A percentile compares a stretch with the other conserved stretches of the same genome.
Evolutionary conservation across 352 stramenopile genomes (phyloP).

Genomic region (Phytophthora cactorum): DNA sequence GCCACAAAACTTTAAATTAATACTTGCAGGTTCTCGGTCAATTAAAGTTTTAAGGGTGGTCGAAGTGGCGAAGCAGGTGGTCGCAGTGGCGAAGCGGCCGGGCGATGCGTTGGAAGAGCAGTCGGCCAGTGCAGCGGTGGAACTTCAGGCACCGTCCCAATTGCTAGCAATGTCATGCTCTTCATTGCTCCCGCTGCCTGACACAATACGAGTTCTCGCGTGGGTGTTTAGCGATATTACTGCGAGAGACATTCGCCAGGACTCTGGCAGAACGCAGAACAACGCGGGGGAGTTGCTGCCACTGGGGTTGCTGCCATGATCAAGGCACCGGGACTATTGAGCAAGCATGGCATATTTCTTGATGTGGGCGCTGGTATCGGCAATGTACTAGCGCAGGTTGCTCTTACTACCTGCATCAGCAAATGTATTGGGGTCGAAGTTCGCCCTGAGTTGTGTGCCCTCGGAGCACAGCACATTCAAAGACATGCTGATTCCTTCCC

Average conservation of each 20-base stretch:
- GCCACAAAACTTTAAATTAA: too few relatives aligned
- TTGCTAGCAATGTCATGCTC: too few relatives aligned
- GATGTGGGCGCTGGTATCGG: constrained; percentile 14
- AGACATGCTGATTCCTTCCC: neutral
- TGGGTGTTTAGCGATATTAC: neutral
- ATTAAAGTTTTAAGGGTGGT: too few relatives aligned
- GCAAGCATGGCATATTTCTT: constrained; percentile 2
- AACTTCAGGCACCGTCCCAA: too few relatives aligned
- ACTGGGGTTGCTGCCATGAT: constrained; percentile 4
- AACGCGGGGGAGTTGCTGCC: neutral
- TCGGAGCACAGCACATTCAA: neutral
- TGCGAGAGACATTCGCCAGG: neutral
- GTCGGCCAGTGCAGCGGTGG: too few relatives aligned
- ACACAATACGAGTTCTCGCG: neutral
- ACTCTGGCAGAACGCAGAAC: neutral
- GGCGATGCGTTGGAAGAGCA: too few relatives aligned
- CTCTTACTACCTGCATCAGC: neutral
- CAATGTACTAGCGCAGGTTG: constrained; percentile 8
- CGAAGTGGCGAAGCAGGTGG: too few relatives aligned
- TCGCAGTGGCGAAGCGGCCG: too few relatives aligned
- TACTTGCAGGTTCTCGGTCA: too few relatives aligned
- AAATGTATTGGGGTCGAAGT: constrained; percentile 1
- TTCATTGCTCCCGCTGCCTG: neutral
- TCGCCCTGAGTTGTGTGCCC: neutral
- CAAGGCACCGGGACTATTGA: neutral